Evolutionary conservation across 2,329 filamentous ascomycete species (phyloP), one percentile per base, ranked within the genome.

Genomic region (Colletotrichum sp.): DNA sequence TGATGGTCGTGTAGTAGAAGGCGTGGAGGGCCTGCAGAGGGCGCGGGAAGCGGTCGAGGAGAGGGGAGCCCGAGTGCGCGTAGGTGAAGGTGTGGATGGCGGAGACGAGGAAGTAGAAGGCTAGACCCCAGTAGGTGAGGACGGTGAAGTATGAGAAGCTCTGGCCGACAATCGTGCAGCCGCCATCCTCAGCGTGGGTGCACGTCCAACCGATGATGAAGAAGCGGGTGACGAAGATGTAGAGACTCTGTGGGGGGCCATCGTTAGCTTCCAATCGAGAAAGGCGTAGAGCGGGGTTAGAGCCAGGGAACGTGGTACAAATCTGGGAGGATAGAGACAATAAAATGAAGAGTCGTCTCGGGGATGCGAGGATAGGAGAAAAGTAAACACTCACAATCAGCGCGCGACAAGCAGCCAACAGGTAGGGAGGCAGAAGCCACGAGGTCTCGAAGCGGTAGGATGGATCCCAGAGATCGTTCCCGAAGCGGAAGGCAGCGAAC

Each of bases 71-170:
- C 32, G 85, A 85, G 57, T 86, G 84, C 14, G 90, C 89, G 85
- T 96, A 97, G 64, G 88, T 89, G 68, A 91, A 85, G 7, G 94
- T 95, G 86, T 98, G 95, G 21, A 91, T 77, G 21, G 93, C 88
- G 2, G 93, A 89, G 80, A 93, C 86, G 72, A 92, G 87, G 82
- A 93, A 93, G 88, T 98, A 98, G 86, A 96, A 96, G 28, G 91
- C 92, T 43, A 96, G 85, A 3, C 95, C 95, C 94, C 94, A 97
- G 88, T 93, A 97, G 12, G 94, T 95, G 74, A 97, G 87, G 81
- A 93, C 88, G 32, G 95, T 98, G 87, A 98, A 98, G 88, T 92
- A 98, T 80, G 93, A 95, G 87, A 98, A 97, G 61, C 89, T 90
- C 61, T 87, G 84, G 68, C 87, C 85, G 30, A 91, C 89, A 2